A percentile compares a stretch with the other conserved stretches of the same genome.
These are phyloP conservation scores for Lentinula novae-zelandiae DNA, from an alignment of 1,284 basidiomycete genomes.

Conservation along the genomic window DNA sequence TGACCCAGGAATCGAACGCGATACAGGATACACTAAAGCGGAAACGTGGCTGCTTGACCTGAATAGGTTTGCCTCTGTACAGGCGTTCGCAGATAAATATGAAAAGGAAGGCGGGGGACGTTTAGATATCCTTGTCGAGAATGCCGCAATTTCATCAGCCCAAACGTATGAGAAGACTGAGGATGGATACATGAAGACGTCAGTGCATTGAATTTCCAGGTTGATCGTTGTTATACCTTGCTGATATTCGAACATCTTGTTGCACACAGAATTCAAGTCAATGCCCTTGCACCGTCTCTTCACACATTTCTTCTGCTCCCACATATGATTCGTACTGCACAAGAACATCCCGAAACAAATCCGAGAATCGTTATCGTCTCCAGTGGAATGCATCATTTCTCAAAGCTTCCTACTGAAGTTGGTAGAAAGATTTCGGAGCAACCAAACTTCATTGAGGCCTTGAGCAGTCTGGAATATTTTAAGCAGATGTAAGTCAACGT, in stretches of 20 bases:
- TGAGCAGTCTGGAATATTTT: conserved; percentile 29
- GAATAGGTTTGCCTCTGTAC: conserved; percentile 35
- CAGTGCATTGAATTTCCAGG: conserved; percentile 12
- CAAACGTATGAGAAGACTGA: conserved; percentile 21
- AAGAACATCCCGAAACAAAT: conserved; percentile 18
- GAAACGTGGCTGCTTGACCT: conserved; percentile 37
- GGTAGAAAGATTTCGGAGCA: conserved; percentile 22
- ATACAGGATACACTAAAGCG: conserved; percentile 26
- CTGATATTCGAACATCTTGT: neutral
- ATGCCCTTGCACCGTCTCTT: conserved; percentile 35
- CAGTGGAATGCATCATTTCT: conserved; percentile 17
- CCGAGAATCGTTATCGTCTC: conserved; percentile 30
- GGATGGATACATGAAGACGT: conserved; percentile 37
- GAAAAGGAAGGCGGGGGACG: conserved; percentile 23
- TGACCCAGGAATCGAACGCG: conserved; percentile 25
- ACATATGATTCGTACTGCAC: conserved; percentile 31
- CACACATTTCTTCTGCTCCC: conserved; percentile 32
- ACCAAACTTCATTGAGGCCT: conserved; percentile 23
- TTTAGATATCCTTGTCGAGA: conserved; percentile 37
- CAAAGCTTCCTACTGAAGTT: neutral
- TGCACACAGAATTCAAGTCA: conserved; percentile 36
- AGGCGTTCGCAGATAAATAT: conserved; percentile 31
- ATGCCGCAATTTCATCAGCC: conserved; percentile 27
- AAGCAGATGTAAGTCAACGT: neutral
- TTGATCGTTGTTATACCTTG: neutral